phyloP scores from a whole-genome alignment of 805 yeast species.

The Cyberlindnera sargentensis region DNA sequence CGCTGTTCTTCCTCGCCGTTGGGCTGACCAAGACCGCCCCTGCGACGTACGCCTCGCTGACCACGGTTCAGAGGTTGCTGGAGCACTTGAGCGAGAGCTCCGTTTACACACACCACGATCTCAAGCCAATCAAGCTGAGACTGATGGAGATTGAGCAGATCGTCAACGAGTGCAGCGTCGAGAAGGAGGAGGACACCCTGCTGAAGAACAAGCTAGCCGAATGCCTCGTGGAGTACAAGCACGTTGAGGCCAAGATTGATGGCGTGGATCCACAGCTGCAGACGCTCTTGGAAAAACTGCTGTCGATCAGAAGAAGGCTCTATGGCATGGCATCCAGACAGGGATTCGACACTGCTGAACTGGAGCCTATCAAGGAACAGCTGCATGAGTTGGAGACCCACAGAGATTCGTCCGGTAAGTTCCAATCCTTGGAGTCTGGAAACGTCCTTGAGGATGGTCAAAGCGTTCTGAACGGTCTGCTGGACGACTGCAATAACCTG shows the following conservation, averaged over 20 bases:
- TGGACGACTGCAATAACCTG: conserved; percentile 78
- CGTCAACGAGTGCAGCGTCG: conserved; percentile 28
- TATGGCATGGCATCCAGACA: conserved; percentile 43
- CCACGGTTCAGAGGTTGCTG: conserved; percentile 78
- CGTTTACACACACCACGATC: conserved; percentile 79
- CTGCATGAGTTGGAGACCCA: conserved; percentile 37
- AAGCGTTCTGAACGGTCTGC: conserved; percentile 57
- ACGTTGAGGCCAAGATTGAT: conserved; percentile 50
- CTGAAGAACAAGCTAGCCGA: conserved; percentile 59
- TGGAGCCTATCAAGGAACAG: conserved; percentile 30
- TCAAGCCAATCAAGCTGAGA: conserved; percentile 68
- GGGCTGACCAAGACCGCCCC: conserved; percentile 90
- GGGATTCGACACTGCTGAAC: conserved; percentile 20
- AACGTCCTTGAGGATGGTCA: conserved; percentile 32
- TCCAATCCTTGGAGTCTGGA: conserved; percentile 32
- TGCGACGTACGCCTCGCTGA: conserved; percentile 83
- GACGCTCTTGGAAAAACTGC: conserved; percentile 50
- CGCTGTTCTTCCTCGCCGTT: conserved; percentile 84
- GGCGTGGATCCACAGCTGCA: conserved; percentile 45
- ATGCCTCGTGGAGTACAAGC: conserved; percentile 51
- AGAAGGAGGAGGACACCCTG: conserved; percentile 51
- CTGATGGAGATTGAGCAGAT: conserved; percentile 63
- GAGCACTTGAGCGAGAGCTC: conserved; percentile 77
- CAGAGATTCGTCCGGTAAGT: conserved; percentile 53
- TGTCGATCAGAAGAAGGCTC: conserved; percentile 55